phyloP scores from a whole-genome alignment of 2,329 filamentous ascomycete genomes.

The Paracamarosporium sp. region DNA sequence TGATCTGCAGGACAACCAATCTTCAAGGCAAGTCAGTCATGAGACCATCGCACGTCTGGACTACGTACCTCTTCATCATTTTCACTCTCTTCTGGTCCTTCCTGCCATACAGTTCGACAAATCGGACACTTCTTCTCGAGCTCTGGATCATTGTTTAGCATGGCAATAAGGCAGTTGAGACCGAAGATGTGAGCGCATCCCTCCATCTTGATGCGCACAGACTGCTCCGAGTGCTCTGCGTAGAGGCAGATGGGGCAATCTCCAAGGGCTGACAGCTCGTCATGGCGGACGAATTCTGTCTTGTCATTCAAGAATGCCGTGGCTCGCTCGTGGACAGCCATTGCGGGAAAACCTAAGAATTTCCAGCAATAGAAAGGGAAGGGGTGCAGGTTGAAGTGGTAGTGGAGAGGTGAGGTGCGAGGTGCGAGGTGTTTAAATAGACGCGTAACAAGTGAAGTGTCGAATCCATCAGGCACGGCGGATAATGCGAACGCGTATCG shows the following conservation, averaged over 20 bases:
- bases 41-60: background rate
- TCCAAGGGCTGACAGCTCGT: background rate
- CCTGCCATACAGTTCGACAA: slow-evolving; percentile 29
- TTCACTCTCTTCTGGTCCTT: background rate
- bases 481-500: too few relatives aligned
- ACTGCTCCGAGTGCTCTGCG: slow-evolving; percentile 16
- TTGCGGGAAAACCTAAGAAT: background rate
- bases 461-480: too few relatives aligned
- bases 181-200: slow-evolving; percentile 27
- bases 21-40: background rate
- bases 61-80: too few relatives aligned
- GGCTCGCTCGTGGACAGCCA: background rate
- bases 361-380: too few relatives aligned
- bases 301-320: slow-evolving; percentile 2
- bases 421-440: too few relatives aligned
- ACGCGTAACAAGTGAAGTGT: too few relatives aligned
- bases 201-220: slow-evolving; percentile 18
- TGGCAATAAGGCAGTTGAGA: slow-evolving; percentile 13
- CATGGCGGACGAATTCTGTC: background rate
- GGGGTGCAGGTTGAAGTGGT: background rate
- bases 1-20: too few relatives aligned
- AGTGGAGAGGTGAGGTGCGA: background rate
- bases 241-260: slow-evolving; percentile 32
- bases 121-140: slow-evolving; percentile 26
- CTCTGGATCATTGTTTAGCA: slow-evolving; percentile 12